Evolutionary conservation across 1,284 basidiomycete genomes (phyloP).

Genomic region (Malassezia restricta): DNA sequence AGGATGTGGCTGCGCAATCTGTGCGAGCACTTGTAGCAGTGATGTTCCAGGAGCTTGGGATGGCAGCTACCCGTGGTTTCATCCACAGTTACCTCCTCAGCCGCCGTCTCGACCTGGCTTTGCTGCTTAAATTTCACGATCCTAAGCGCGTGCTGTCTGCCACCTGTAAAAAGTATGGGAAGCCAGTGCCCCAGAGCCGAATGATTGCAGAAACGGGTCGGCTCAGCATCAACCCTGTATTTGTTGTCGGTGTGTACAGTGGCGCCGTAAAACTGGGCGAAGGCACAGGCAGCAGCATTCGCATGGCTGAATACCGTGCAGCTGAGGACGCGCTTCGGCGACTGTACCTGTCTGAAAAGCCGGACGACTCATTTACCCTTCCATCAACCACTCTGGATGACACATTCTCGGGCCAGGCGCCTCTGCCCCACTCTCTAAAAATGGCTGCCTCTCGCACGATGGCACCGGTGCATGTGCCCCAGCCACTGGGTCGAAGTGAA

Average conservation of each 20-base stretch:
- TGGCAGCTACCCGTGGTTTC: conserved; percentile 22
- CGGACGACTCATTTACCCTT: conserved; percentile 52
- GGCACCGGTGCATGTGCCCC: not conserved
- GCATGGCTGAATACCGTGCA: conserved; percentile 88
- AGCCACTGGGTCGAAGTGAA: conserved; percentile 14
- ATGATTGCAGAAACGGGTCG: conserved; percentile 85
- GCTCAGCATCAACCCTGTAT: conserved; percentile 73
- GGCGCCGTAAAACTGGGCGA: conserved; percentile 74
- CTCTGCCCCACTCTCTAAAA: conserved; percentile 12
- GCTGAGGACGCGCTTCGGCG: conserved; percentile 71
- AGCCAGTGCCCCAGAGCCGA: conserved; percentile 48
- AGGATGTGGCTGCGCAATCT: conserved; percentile 45
- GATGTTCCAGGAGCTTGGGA: conserved; percentile 51
- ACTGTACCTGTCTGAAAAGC: conserved; percentile 56
- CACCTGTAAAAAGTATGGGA: conserved; percentile 41
- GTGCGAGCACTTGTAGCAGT: conserved; percentile 51
- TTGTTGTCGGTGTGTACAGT: conserved; percentile 85
- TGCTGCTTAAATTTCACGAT: conserved; percentile 67
- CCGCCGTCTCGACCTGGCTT: conserved; percentile 53
- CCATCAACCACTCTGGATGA: conserved; percentile 32
- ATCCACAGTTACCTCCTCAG: conserved; percentile 25
- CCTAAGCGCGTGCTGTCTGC: conserved; percentile 45
- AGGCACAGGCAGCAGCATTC: conserved; percentile 79
- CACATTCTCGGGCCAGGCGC: conserved; percentile 7
- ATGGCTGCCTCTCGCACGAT: not conserved